Base-by-base conservation (phyloP, 2,329 filamentous ascomycete genomes). In the Sporothrix variecibatus region DNA sequence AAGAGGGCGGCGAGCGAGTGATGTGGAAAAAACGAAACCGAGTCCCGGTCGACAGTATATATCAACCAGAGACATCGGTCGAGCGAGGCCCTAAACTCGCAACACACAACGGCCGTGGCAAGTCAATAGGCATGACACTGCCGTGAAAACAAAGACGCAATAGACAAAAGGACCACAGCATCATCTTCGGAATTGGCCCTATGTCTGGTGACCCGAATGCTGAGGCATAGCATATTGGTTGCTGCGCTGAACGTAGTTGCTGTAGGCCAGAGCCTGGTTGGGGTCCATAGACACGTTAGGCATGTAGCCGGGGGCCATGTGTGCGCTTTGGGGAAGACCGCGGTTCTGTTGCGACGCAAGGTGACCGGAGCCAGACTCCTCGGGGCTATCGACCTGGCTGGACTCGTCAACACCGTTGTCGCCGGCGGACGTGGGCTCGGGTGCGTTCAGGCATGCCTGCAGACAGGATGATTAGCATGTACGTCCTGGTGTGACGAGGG, bases 381-480 rank as follows among this genome's bases (percentile, higher is more conserved):
- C 96, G 72, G 95, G 95, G 1, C 95, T 97, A 78, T 98, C 94
- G 80, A 94, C 92, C 77, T 92, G 90, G 78, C 93, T 92, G 76
- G 87, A 84, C 77, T 92, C 92, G 77, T 95, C 92, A 76, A 93
- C 92, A 71, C 93, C 93, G 79, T 94, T 94, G 81, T 97, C 94
- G 80, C 90, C 91, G 80, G 93, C 93, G 46, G 91, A 89, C 31
- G 91, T 87, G 70, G 95, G 95, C 83, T 99, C 96, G 58, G 96
- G 96, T 26, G 96, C 96, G 83, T 99, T 99, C 76, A 99, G 85
- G 82, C 96, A 99, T 71, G 96, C 95, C 95, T 98, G 79, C 31
- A 38, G 75, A 38, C 23, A 15, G 2, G 4, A 31, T 26, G 34
- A 81, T 85, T 78, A 86, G 83, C 76, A 76, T 72, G 75, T 6